Base-by-base conservation (phyloP, 441 rosid species). In the Populus hybrid region DNA sequence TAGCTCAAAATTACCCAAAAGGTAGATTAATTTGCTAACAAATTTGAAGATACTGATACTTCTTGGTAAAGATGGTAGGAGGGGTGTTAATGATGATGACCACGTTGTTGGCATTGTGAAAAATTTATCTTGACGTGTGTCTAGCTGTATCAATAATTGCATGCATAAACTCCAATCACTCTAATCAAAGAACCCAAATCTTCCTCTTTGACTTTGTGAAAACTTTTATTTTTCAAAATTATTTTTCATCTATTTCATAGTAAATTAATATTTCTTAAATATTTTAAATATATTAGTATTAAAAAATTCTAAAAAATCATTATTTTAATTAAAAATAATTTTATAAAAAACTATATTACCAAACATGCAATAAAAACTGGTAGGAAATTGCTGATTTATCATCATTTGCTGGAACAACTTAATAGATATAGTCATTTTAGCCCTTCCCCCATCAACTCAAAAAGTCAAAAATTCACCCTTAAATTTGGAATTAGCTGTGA, bases 1-100 rank as follows among this genome's bases (percentile, higher is more conserved):
- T 42, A 42, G 54, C 54, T 42, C 54, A 42, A 42, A 12, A 42
- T 11, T 4, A 42, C 54, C 54, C 54, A 42, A 42, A 11, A 42
- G 54, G 18, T 3, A 3, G 14, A 42, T 1, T 3, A 12, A 42
- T 11, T 61, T 8, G 10, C 66, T 3, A 9, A 21, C 28, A 61
- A 64, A 61, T 57, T 24, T 36, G 0, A 69, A 70, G 66, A 69
- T 35, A 66, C 36, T 16, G 73, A 24, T 36, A 8, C 66, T 5
- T 61, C 14, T 36, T 64, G 42, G n/a, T 7, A 77, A 70, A 63
- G 75, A 77, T 70, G 64, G 32, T 1, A 77, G 34, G 30, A 6
- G 70, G 73, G 70, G 74, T 69, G 18, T 70, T 59, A 40, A 70
- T 34, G 65, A 68, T 69, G 54, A 36, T 16, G 21, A 16, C 23